Base-by-base conservation (phyloP, 306 rosid species). In the Glycyrrhiza uralensis region DNA sequence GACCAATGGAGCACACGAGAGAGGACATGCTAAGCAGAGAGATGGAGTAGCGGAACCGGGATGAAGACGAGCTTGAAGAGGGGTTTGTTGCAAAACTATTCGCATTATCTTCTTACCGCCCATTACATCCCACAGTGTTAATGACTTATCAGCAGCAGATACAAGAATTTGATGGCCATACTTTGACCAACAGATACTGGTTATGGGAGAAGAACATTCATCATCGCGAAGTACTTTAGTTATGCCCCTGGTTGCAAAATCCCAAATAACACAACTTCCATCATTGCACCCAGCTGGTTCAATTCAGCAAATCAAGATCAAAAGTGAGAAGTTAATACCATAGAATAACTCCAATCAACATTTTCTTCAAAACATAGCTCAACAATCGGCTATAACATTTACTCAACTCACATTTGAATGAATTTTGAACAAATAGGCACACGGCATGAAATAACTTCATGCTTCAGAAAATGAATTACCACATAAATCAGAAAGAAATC, bases 231-330 rank as follows among this genome's bases (percentile, higher is more conserved):
- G 97, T 85, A 82, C 93, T 77, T 95, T 95, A 29, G 97, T 90
- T 44, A 95, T 81, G 24, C 97, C 99, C 87, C 99, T 85, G 57
- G 96, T 89, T 81, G 88, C 94, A 3, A 95, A 95, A 85, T 95
- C 99, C 97, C 99, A 95, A 32, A 95, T 78, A 65, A 95, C 69
- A 75, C 97, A 91, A 36, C 89, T 95, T 81, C 99, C 99, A 66
- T 91, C 97, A 47, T 90, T 85, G 89, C 96, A 89, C 30, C 99
- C 99, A 79, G 99, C 97, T 92, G 88, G 63, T 45, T 81, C 74
- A 72, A 66, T 66, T 57, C 42, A 76, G 23, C 66, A 71, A 86
- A 47, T 51, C 24, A 73, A 80, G 33, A 78, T 64, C 45, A 66
- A 23, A 60, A 71, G 60, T 76, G 18, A 56, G 74, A 18, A 38